Conservation (phyloP, 2,329 filamentous ascomycete species). For the Clarireedia monteithiana region DNA sequence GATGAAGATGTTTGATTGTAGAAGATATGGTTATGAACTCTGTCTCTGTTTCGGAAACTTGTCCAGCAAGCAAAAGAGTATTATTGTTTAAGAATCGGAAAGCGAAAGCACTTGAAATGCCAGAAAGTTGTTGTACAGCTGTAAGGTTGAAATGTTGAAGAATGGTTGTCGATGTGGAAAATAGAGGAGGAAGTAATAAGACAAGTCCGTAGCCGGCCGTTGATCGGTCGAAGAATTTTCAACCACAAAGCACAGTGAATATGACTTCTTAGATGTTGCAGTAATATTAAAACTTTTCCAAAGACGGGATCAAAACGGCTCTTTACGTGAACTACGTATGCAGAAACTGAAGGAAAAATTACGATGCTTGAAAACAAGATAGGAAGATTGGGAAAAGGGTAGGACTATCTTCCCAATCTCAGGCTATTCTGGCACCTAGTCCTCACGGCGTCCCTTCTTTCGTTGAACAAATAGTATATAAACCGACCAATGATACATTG, state of each 20-base stretch:
- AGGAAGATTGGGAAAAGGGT: too few species aligned
- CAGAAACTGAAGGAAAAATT: too few species aligned
- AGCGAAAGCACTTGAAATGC: background rate
- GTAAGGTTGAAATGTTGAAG: background rate
- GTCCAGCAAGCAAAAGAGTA: conserved; percentile 4
- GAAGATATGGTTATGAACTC: background rate
- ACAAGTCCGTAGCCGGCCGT: too few species aligned
- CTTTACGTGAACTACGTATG: too few species aligned
- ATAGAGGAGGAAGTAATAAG: background rate
- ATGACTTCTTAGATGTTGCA: background rate
- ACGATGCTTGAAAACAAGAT: too few species aligned
- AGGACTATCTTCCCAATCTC: too few species aligned
- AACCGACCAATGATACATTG: too few species aligned
- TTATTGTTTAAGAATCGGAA: background rate
- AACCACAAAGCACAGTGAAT: background rate
- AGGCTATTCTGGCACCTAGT: too few species aligned
- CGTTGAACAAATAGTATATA: too few species aligned
- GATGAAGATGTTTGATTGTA: conserved; percentile 2
- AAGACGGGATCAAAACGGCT: too few species aligned
- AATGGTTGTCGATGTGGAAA: background rate
- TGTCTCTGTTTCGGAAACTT: background rate
- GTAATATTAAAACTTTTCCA: background rate
- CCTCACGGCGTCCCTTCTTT: too few species aligned
- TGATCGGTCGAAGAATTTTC: background rate
- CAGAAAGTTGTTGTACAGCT: background rate